These are phyloP conservation scores for Cyclostephanos tholiformis DNA, from an alignment of 108 stramenopile species.

Conservation along the genomic window DNA sequence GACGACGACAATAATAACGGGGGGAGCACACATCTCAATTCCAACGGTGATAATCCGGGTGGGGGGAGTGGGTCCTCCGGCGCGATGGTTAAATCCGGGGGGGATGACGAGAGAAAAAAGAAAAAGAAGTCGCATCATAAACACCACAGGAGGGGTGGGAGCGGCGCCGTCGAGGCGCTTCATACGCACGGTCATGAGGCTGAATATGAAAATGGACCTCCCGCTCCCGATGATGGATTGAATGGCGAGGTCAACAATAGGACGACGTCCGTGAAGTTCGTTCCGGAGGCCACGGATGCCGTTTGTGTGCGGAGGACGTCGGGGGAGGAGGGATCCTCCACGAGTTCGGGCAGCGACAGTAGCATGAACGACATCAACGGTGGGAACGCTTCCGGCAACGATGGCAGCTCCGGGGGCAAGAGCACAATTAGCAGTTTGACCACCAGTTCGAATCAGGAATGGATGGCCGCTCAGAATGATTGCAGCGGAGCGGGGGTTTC, in stretches of 20 bases:
- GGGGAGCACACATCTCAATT: not conserved
- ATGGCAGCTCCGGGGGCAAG: slow-evolving; percentile 51
- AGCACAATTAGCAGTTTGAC: slow-evolving; percentile 49
- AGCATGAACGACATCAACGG: slow-evolving; percentile 35
- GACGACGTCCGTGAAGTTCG: not conserved
- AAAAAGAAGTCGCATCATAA: slow-evolving; percentile 1
- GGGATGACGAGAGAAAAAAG: slow-evolving; percentile 6
- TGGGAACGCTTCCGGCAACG: slow-evolving; percentile 36
- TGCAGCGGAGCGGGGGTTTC: not conserved
- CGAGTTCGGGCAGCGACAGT: slow-evolving; percentile 24
- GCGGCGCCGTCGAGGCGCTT: not conserved
- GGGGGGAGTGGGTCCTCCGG: not conserved
- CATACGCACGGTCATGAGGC: not conserved
- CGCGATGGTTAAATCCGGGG: not conserved
- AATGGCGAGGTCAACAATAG: not conserved
- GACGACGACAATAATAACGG: slow-evolving; percentile 6
- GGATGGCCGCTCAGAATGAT: slow-evolving; percentile 34
- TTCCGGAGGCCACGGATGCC: not conserved
- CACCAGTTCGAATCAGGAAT: slow-evolving; percentile 52
- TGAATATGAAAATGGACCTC: not conserved
- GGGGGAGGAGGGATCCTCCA: slow-evolving; percentile 14
- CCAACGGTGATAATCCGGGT: not conserved
- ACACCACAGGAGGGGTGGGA: not conserved
- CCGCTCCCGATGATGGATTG: not conserved
- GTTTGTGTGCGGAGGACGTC: not conserved